phyloP scores from a whole-genome alignment of 1,284 basidiomycete genomes.

The Trametes versicolor region DNA sequence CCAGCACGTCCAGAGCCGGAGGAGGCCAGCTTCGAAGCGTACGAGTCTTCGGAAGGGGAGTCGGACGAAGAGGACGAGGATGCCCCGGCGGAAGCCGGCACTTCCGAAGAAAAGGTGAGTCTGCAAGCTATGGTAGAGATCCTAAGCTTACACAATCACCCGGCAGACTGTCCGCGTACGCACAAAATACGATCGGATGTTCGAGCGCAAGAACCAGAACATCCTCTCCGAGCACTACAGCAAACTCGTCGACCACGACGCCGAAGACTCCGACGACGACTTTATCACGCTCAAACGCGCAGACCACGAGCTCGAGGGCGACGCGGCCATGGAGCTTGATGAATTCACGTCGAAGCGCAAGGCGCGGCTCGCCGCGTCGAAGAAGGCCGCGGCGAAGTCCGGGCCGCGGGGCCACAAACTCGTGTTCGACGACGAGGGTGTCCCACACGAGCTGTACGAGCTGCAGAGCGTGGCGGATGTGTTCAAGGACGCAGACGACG shows the following conservation, averaged over 20 bases:
- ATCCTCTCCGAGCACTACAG: conserved; percentile 93
- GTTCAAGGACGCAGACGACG: conserved; percentile 66
- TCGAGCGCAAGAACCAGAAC: conserved; percentile 95
- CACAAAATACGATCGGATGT: conserved; percentile 99
- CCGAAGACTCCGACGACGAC: conserved; percentile 75
- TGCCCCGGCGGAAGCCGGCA: not conserved
- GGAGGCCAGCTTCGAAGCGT: conserved; percentile 42
- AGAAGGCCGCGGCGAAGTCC: conserved; percentile 77
- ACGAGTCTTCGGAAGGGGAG: conserved; percentile 33
- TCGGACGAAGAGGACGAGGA: conserved; percentile 44
- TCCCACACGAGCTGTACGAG: conserved; percentile 84
- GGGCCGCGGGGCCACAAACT: conserved; percentile 75
- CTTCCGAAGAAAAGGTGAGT: conserved; percentile 25
- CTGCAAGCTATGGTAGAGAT: not conserved
- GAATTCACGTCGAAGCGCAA: conserved; percentile 67
- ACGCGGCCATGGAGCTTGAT: conserved; percentile 47
- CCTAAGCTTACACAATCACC: not conserved
- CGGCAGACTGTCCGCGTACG: conserved; percentile 58
- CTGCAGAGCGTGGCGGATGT: conserved; percentile 79
- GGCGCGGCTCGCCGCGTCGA: conserved; percentile 77
- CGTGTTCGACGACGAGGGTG: conserved; percentile 89
- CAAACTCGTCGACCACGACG: conserved; percentile 81
- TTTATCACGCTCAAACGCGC: conserved; percentile 95
- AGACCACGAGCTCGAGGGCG: conserved; percentile 79
- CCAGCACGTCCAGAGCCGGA: conserved; percentile 40